Base-by-base conservation (phyloP, 2,329 filamentous ascomycete species). In the Paracoccidioides lutzii region DNA sequence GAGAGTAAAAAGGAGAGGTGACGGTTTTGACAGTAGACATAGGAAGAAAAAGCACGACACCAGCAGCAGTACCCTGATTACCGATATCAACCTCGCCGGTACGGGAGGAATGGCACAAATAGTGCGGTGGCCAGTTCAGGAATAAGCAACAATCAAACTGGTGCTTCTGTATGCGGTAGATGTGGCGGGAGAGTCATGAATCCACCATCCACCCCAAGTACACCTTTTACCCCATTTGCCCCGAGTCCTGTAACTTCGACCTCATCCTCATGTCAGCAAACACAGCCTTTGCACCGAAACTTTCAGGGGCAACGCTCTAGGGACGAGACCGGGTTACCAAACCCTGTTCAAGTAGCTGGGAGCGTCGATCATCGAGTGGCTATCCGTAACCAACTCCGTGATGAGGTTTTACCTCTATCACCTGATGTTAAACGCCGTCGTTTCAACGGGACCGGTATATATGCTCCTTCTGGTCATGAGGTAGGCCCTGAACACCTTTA, bases 51-150 rank as follows among this genome's bases (percentile, higher is more conserved):
- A 75, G 77, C 83, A 59, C 85, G 87, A 15, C 93, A 98, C 70
- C 85, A 89, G 65, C 83, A 84, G 60, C 87, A 90, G 72, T 95
- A 96, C 69, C 93, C 93, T 2, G 86, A 88, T 61, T 98, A 98
- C 72, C 84, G 90, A 60, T 98, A 97, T 68, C 89, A 95, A 68
- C 93, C 93, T 40, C 84, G 88, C 30, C 80, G 87, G 37, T 79
- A 77, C 56, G 74, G 74, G 22, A 81, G 87, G 40, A 81, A 80
- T 60, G 71, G 72, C 10, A 73, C 67, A 56, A 66, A 67, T 57
- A 72, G 71, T 44, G 68, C 62, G 44, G 46, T 63, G 6, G 59
- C 62, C 12, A 65, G 63, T 12, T 66, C 70, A 6, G 65, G 66
- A 1, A 67, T 71, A 50, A 69, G 63, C 53, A 66, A 67, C 60